Percentiles rank a stretch among this genome's conserved stretches.
Conservation (phyloP, 164 flowering plant species). For the Dillenia turbinata region DNA sequence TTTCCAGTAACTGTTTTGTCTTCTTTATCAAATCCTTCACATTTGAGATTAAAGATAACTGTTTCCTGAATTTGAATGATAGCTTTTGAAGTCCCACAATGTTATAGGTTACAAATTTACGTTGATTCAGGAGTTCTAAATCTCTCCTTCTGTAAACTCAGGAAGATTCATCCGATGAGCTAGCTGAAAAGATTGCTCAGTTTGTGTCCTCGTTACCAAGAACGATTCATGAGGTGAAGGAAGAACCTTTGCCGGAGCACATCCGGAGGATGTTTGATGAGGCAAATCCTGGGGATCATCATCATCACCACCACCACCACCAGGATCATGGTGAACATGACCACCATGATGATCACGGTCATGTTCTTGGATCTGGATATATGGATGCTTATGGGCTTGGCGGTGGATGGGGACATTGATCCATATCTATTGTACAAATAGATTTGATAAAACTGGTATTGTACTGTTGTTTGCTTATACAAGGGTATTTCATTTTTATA, state of each 20-base stretch:
- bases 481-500: too few species aligned
- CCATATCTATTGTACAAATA: too few species aligned
- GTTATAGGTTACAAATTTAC: too few species aligned
- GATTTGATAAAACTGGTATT: too few species aligned
- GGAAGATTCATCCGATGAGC: conserved; percentile 67
- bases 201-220: conserved; percentile 74
- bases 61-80: too few species aligned
- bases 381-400: conserved; percentile 74
- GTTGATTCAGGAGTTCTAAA: too few species aligned
- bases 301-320: conserved; percentile 35
- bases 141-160: conserved; percentile 15
- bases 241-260: conserved; percentile 69
- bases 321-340: conserved; percentile 26
- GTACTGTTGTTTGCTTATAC: too few species aligned
- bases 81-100: too few species aligned
- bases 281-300: conserved; percentile 31
- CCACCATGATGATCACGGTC: conserved; percentile 32
- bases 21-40: too few species aligned
- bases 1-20: too few species aligned
- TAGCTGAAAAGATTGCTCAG: conserved; percentile 47
- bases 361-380: conserved; percentile 36
- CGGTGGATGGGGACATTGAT: conserved; percentile 45
- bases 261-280: conserved; percentile 54
- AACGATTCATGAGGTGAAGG: conserved; percentile 35
- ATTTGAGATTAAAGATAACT: too few species aligned